Base-by-base conservation (phyloP, 495 filamentous ascomycete species). In the Aspergillus carlsbadensis region DNA sequence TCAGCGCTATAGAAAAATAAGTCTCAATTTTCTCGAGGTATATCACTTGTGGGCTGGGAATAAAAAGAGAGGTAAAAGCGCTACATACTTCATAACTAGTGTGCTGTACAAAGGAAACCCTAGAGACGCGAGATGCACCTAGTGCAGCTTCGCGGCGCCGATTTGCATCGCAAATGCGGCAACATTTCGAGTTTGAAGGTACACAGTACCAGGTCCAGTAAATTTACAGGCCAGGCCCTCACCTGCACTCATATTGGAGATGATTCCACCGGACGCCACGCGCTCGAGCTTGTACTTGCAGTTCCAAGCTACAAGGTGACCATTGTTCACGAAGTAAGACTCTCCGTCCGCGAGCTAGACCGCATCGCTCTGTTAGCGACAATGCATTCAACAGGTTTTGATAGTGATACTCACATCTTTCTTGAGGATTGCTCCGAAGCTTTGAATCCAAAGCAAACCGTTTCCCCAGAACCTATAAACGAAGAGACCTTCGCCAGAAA, bases 251-350 rank as follows among this genome's bases (percentile, higher is more conserved):
- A 95, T 71, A 21, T 84, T 82, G 21, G 88, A 92, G 6, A 98
- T 86, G 41, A 98, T 84, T 21, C 94, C 95, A 11, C 94, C 94
- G 17, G 87, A 91, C 0, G 94, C 84, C 10, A 92, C 88, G 8
- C 95, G 87, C 71, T 96, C 90, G 42, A 98, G 83, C 7, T 63
- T 64, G 65, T 98, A 98, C 58, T 95, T 89, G 69, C 90, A 93
- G 65, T 97, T 97, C 94, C 94, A 98, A 5, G 94, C 95, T 1
- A 98, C 92, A 6, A 98, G 77, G 59, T 98, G 92, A 10, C 92
- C 93, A 63, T 98, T 98, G 64, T 98, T 92, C 48, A 98, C 85
- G 54, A 91, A 88, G 69, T 96, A 98, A 52, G 84, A 84, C 65
- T 98, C 93, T 2, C 84, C 84, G 6, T 88, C 84, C 29, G 72